Conservation (phyloP, 305 asterid species). For the Nicotiana rustica region DNA sequence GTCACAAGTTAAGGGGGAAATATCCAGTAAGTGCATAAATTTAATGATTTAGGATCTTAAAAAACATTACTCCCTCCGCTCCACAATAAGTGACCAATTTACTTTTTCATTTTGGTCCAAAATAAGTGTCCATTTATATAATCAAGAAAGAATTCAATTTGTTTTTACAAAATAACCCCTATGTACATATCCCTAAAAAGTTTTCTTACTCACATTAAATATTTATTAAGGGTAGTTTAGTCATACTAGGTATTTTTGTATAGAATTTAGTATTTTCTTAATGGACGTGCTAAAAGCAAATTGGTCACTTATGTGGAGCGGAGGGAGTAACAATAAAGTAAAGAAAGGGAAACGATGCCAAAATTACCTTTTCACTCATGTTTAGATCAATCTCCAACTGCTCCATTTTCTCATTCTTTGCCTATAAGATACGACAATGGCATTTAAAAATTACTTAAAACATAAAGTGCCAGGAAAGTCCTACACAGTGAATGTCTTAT, state of each 20-base stretch:
- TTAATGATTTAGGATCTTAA: slow-evolving; percentile 14
- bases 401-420: slow-evolving; percentile 73
- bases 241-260: no score
- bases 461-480: slow-evolving; percentile 1
- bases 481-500: neutral
- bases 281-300: no score
- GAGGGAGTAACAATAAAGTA: slow-evolving; percentile 16
- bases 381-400: slow-evolving; percentile 72
- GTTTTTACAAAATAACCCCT: no score
- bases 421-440: slow-evolving; percentile 59
- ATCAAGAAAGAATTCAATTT: no score
- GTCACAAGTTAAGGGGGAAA: slow-evolving; percentile 31
- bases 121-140: no score
- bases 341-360: slow-evolving; percentile 17
- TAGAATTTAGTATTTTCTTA: no score
- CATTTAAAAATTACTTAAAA: slow-evolving; percentile 24
- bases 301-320: no score
- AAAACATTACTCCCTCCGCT: neutral
- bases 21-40: neutral
- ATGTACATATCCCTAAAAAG: no score
- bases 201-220: no score
- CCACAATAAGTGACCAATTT: no score
- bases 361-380: slow-evolving; percentile 61
- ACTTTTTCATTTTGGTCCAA: no score
- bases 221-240: no score